Percentiles rank a stretch among this genome's conserved stretches.
These are phyloP conservation scores for Penicillium sp. DNA, from an alignment of 2,329 filamentous ascomycete species.

Conservation along the genomic window DNA sequence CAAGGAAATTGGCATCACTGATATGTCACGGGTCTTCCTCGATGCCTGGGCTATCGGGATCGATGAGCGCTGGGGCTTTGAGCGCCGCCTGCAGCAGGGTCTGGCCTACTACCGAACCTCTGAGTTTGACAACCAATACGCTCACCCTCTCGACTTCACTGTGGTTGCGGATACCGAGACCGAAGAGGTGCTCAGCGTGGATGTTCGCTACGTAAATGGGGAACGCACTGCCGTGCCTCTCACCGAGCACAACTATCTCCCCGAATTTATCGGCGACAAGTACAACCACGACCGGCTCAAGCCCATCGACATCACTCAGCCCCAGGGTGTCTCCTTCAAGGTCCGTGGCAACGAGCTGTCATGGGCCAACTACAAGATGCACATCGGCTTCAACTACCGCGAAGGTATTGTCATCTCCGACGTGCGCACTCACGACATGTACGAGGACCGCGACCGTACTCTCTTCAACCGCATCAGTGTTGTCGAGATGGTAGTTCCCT, in stretches of 20 bases:
- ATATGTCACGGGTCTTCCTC: slow-evolving; percentile 36
- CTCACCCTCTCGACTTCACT: slow-evolving; percentile 88
- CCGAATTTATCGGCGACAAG: slow-evolving; percentile 66
- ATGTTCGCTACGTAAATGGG: slow-evolving; percentile 72
- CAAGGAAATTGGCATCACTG: slow-evolving; percentile 35
- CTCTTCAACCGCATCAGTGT: slow-evolving; percentile 87
- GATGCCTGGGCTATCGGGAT: slow-evolving; percentile 40
- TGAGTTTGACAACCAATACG: slow-evolving; percentile 83
- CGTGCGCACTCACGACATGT: slow-evolving; percentile 85
- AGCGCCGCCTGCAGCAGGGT: slow-evolving; percentile 65
- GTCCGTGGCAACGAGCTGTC: slow-evolving; percentile 69
- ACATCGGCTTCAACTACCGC: slow-evolving; percentile 91
- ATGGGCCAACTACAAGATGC: slow-evolving; percentile 93
- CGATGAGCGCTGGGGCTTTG: slow-evolving; percentile 37
- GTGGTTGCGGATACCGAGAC: slow-evolving; percentile 84
- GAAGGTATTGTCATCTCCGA: slow-evolving; percentile 89
- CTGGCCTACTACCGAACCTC: slow-evolving; percentile 93
- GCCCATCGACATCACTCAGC: slow-evolving; percentile 82
- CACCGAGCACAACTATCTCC: slow-evolving; percentile 81
- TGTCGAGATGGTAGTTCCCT: slow-evolving; percentile 91
- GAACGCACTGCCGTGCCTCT: slow-evolving; percentile 69
- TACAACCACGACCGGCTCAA: slow-evolving; percentile 78
- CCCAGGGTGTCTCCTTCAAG: slow-evolving; percentile 82
- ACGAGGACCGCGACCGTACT: slow-evolving; percentile 68
- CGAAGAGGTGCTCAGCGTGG: slow-evolving; percentile 74